Conservation (phyloP, 2,329 filamentous ascomycete genomes). For the Colletotrichum horii region DNA sequence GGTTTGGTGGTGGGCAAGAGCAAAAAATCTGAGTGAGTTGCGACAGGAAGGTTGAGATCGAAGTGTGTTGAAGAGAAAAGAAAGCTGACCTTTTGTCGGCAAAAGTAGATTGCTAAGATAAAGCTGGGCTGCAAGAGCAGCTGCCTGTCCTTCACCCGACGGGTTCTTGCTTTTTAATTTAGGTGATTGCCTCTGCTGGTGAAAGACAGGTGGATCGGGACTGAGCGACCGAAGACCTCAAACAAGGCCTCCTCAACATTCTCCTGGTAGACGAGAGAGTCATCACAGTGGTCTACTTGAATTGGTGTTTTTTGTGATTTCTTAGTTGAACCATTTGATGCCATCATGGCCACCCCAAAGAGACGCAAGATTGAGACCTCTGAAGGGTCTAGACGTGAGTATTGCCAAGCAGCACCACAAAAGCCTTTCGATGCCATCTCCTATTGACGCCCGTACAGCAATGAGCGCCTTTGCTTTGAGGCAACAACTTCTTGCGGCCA, state of each 20-base stretch:
- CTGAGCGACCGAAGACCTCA: background rate
- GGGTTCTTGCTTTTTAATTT: background rate
- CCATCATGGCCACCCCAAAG: conserved; percentile 38
- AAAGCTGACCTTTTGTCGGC: background rate
- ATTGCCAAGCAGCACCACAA: background rate
- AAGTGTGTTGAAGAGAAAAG: background rate
- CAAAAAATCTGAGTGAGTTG: background rate
- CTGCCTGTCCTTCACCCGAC: background rate
- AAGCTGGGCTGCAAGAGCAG: background rate
- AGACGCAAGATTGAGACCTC: conserved; percentile 44
- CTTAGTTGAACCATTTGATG: background rate
- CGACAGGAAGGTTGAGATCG: background rate
- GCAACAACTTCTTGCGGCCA: conserved; percentile 33
- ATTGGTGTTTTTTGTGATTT: background rate
- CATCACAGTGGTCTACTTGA: background rate
- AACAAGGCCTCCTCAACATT: background rate
- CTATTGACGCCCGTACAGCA: conserved; percentile 27
- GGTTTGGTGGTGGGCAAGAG: background rate
- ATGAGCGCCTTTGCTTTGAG: conserved; percentile 52
- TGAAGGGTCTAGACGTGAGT: conserved; percentile 37
- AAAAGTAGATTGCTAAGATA: background rate
- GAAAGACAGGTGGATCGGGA: background rate
- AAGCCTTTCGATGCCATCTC: background rate
- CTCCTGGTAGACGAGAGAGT: background rate
- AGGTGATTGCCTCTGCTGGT: background rate